Percentiles rank a stretch among this genome's conserved stretches.
phyloP scores from a whole-genome alignment of 192 early-diverging fungal species.

The Martensiomyces pterosporus region DNA sequence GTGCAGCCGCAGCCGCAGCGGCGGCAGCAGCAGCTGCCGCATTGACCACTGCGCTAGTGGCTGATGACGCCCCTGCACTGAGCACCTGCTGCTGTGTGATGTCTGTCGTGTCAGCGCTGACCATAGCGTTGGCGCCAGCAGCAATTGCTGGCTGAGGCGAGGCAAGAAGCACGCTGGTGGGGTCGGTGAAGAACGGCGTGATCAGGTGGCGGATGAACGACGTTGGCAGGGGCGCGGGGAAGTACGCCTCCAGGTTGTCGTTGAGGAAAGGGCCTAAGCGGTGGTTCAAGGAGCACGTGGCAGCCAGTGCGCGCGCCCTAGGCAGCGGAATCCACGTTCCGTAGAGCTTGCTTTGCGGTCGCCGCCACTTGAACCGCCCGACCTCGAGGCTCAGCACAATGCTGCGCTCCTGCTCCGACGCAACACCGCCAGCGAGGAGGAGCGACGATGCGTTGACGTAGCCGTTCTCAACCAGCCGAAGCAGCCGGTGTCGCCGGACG shows the following conservation, averaged over 20 bases:
- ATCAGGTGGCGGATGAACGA: slow-evolving; percentile 49
- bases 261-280: slow-evolving; percentile 71
- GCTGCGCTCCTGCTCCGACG: slow-evolving; percentile 75
- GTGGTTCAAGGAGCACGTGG: slow-evolving; percentile 74
- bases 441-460: slow-evolving; percentile 85
- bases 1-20: slow-evolving; percentile 10
- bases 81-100: neutral
- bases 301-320: slow-evolving; percentile 77
- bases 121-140: no score
- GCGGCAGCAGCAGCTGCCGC: no score
- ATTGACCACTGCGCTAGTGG: slow-evolving; percentile 7
- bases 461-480: slow-evolving; percentile 77
- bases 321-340: slow-evolving; percentile 93
- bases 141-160: slow-evolving; percentile 1
- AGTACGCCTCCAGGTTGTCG: slow-evolving; percentile 66
- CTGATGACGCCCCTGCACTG: slow-evolving; percentile 3
- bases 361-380: slow-evolving; percentile 67
- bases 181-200: slow-evolving; percentile 44
- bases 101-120: no score
- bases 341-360: slow-evolving; percentile 63
- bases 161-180: slow-evolving; percentile 15
- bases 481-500: slow-evolving; percentile 59
- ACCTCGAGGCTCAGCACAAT: slow-evolving; percentile 85
- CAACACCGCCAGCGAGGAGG: slow-evolving; percentile 81
- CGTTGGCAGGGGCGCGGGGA: slow-evolving; percentile 59